Evolutionary conservation across 805 yeast species (phyloP).

Genomic region (Blastobotrys chiropterorum): DNA sequence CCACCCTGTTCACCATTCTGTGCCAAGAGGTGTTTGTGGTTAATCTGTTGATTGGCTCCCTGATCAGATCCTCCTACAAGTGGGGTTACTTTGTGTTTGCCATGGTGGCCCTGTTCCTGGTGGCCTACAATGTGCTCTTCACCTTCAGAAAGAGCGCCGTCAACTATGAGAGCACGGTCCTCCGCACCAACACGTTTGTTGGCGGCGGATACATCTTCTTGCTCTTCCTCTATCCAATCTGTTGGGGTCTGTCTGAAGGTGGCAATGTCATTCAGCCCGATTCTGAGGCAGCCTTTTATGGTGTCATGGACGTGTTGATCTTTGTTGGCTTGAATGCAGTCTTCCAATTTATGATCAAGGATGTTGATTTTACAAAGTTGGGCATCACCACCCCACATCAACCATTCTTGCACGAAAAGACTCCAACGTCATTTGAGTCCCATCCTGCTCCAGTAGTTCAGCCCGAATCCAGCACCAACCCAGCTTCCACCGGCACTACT

Average conservation of each 20-base stretch:
- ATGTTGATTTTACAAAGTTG: conserved; percentile 20
- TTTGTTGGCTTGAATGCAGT: conserved; percentile 28
- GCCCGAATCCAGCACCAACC: conserved; percentile 10
- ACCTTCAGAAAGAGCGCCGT: conserved; percentile 12
- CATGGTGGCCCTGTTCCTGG: conserved; percentile 36
- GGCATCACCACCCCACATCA: conserved; percentile 18
- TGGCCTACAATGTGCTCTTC: conserved; percentile 20
- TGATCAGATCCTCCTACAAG: conserved; percentile 51
- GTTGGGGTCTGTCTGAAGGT: conserved; percentile 56
- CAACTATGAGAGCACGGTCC: background rate
- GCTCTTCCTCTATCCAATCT: conserved; percentile 46
- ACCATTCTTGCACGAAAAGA: conserved; percentile 21
- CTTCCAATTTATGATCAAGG: conserved; percentile 19
- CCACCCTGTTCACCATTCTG: conserved; percentile 30
- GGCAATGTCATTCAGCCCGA: conserved; percentile 56
- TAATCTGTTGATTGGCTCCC: conserved; percentile 49
- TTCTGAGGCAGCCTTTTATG: conserved; percentile 53
- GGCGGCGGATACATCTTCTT: conserved; percentile 26
- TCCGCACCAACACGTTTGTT: conserved; percentile 4
- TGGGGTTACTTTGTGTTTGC: conserved; percentile 67
- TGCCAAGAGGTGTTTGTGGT: conserved; percentile 45
- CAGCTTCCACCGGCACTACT: conserved; percentile 6
- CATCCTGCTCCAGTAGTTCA: background rate
- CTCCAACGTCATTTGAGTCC: conserved; percentile 1
- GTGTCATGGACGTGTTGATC: conserved; percentile 47